Conservation (phyloP, 495 filamentous ascomycete species). For the Penicillium manginii region DNA sequence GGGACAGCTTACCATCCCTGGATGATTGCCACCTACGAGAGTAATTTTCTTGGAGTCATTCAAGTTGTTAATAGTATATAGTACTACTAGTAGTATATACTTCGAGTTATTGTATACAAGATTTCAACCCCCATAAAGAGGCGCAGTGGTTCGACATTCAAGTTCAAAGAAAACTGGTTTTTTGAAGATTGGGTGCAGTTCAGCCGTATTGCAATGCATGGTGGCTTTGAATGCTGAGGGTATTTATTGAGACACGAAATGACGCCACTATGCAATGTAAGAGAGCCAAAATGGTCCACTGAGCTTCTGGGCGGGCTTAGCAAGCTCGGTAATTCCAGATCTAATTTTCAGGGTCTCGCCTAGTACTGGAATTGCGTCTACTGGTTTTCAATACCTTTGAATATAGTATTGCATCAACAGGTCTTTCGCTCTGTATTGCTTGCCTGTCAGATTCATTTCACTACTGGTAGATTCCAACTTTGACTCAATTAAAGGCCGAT, state of each 20-base stretch:
- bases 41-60: no score
- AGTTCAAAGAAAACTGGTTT: background rate
- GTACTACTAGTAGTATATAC: no score
- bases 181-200: background rate
- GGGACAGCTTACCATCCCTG: no score
- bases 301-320: background rate
- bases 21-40: no score
- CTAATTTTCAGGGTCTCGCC: background rate
- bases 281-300: background rate
- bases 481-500: no score
- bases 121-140: no score
- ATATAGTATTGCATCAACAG: no score
- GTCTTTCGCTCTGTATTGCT: no score
- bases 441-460: no score
- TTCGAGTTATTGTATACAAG: no score
- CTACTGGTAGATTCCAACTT: no score
- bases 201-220: slow-evolving; percentile 3
- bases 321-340: background rate
- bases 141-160: background rate
- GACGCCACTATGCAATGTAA: background rate
- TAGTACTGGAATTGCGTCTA: background rate
- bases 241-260: background rate
- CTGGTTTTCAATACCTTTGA: background rate
- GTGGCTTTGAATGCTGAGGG: background rate
- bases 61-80: no score